These are phyloP conservation scores for Fusarium pilosicola DNA, from an alignment of 2,329 filamentous ascomycete species.

Conservation along the genomic window DNA sequence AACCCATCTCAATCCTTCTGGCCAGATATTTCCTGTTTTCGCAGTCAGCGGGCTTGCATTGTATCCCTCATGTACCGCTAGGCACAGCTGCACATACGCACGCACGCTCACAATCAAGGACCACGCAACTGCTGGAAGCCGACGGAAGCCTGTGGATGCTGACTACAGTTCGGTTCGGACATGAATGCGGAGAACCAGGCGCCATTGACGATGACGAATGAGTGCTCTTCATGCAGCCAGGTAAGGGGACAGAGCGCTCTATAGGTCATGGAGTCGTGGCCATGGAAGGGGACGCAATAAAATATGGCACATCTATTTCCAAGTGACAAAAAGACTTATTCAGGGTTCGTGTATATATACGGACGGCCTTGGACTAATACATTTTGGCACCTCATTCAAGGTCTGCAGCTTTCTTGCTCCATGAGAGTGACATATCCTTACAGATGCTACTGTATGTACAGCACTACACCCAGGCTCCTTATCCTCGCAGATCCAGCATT, in stretches of 20 bases:
- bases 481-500: conserved; percentile 2
- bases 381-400: neutral
- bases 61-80: conserved; percentile 4
- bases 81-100: conserved; percentile 9
- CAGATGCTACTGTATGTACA: conserved; percentile 7
- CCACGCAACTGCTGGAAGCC: conserved; percentile 14
- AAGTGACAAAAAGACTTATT: neutral
- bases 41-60: conserved; percentile 3
- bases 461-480: neutral
- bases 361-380: neutral
- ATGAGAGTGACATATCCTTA: neutral
- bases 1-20: neutral
- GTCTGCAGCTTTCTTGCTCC: neutral
- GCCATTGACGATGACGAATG: conserved; percentile 29
- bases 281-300: neutral
- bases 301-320: neutral
- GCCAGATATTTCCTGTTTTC: neutral
- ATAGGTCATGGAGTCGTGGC: neutral
- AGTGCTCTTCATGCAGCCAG: conserved; percentile 11
- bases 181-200: conserved; percentile 21
- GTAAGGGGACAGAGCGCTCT: neutral
- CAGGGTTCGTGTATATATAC: no score
- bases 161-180: neutral
- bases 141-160: conserved; percentile 26
- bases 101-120: conserved; percentile 1